These are phyloP conservation scores for Teratosphaeria destructans DNA, from an alignment of 2,329 filamentous ascomycete species.

Conservation along the genomic window DNA sequence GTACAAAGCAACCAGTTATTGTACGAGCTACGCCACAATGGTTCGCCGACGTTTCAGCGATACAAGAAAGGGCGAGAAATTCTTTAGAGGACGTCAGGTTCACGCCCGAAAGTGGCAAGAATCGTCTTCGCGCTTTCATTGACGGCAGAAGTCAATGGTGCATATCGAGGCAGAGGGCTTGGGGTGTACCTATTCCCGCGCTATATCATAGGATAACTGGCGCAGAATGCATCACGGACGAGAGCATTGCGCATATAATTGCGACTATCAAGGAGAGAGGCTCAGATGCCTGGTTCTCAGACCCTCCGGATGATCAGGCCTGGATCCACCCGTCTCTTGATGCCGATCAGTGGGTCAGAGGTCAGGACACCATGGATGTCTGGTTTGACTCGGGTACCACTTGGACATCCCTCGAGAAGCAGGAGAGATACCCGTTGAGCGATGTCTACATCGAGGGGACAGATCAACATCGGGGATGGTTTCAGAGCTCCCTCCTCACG, in stretches of 20 bases:
- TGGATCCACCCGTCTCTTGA: constrained; percentile 64
- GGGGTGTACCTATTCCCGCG: constrained; percentile 93
- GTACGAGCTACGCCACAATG: constrained; percentile 89
- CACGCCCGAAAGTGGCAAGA: constrained; percentile 62
- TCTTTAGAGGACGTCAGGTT: constrained; percentile 66
- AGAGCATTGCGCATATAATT: constrained; percentile 78
- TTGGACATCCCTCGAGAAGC: constrained; percentile 52
- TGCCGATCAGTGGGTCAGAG: constrained; percentile 54
- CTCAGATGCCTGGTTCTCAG: constrained; percentile 91
- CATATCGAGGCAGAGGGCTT: constrained; percentile 88
- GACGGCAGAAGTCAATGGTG: constrained; percentile 91
- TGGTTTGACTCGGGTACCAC: constrained; percentile 98
- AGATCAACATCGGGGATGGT: constrained; percentile 97
- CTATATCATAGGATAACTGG: constrained; percentile 56
- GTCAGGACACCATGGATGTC: constrained; percentile 95
- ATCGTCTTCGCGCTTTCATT: constrained; percentile 74
- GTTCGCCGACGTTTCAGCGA: constrained; percentile 84
- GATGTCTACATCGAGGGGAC: constrained; percentile 91
- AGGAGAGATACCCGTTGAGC: constrained; percentile 38
- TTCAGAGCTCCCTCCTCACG: constrained; percentile 89
- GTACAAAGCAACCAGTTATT: constrained; percentile 86
- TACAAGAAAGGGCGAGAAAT: constrained; percentile 63
- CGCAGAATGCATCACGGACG: constrained; percentile 64
- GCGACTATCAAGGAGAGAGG: constrained; percentile 64
- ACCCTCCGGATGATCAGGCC: constrained; percentile 59